These are phyloP conservation scores for Licmophora abbreviata DNA, from an alignment of 108 stramenopile genomes.

Conservation along the genomic window DNA sequence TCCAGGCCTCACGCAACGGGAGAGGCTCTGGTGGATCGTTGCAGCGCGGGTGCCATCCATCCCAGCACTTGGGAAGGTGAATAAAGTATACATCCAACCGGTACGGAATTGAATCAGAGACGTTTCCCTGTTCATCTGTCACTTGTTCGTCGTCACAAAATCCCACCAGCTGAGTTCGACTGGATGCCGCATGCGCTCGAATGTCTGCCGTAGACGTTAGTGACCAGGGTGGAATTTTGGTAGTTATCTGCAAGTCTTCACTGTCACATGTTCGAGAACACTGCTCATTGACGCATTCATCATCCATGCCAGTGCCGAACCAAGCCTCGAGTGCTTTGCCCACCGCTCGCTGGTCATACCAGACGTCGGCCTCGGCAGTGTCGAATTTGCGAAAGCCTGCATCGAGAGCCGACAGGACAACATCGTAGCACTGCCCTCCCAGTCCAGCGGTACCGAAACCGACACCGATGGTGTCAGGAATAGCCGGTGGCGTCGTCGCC, in stretches of 20 bases:
- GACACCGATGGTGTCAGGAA: conserved; percentile 14
- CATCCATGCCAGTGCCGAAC: conserved; percentile 8
- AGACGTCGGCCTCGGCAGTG: conserved; percentile 44
- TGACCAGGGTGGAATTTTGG: conserved; percentile 49
- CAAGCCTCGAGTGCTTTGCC: conserved; percentile 23
- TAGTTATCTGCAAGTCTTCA: conserved; percentile 24
- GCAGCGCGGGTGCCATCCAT: conserved; percentile 47
- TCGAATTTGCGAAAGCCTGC: conserved; percentile 44
- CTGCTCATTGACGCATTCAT: conserved; percentile 3
- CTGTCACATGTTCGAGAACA: conserved; percentile 2
- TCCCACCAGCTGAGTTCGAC: conserved; percentile 30
- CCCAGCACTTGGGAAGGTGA: conserved; percentile 23
- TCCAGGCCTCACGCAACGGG: conserved; percentile 29
- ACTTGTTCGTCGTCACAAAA: conserved; percentile 21
- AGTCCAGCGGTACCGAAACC: conserved; percentile 43
- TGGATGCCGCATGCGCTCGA: conserved; percentile 20
- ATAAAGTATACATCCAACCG: conserved; percentile 33
- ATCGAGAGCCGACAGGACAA: conserved; percentile 29
- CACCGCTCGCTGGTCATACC: conserved; percentile 34
- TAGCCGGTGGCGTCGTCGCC: background rate
- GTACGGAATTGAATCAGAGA: background rate
- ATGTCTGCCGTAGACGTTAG: conserved; percentile 31
- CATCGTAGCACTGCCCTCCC: conserved; percentile 17
- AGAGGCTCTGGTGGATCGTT: conserved; percentile 24
- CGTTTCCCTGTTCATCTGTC: background rate